Evolutionary conservation across 306 rosid genomes (phyloP).

Genomic region (Castanospermum australe): DNA sequence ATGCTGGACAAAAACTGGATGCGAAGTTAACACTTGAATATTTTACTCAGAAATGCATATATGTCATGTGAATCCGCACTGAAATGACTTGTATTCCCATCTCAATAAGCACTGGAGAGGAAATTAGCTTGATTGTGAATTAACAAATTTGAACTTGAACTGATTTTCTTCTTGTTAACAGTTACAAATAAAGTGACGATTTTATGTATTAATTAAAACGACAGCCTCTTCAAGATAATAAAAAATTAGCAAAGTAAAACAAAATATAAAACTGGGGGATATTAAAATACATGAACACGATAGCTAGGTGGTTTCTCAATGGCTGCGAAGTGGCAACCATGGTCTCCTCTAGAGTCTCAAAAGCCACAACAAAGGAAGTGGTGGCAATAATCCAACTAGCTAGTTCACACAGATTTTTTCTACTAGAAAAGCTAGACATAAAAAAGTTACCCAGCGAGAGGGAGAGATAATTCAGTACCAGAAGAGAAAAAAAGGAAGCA

Average conservation of each 20-base stretch:
- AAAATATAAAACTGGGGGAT: no score
- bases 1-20: not conserved
- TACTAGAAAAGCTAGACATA: not conserved
- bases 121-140: no score
- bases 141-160: no score
- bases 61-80: not conserved
- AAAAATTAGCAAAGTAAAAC: no score
- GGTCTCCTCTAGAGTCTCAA: not conserved
- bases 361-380: not conserved
- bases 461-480: constrained; percentile 32
- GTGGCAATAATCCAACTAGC: not conserved
- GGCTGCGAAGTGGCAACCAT: not conserved
- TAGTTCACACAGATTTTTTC: not conserved
- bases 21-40: not conserved
- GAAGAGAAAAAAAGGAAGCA: constrained; percentile 53
- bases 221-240: no score
- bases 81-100: no score
- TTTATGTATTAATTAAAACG: no score
- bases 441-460: not conserved
- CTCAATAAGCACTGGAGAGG: no score
- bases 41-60: not conserved
- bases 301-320: not conserved
- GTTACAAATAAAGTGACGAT: not conserved
- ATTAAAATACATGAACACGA: not conserved
- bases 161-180: no score